A percentile compares a stretch with the other conserved stretches of the same genome.
These are phyloP conservation scores for Geosmithia putterillii DNA, from an alignment of 2,329 filamentous ascomycete species.

Conservation along the genomic window DNA sequence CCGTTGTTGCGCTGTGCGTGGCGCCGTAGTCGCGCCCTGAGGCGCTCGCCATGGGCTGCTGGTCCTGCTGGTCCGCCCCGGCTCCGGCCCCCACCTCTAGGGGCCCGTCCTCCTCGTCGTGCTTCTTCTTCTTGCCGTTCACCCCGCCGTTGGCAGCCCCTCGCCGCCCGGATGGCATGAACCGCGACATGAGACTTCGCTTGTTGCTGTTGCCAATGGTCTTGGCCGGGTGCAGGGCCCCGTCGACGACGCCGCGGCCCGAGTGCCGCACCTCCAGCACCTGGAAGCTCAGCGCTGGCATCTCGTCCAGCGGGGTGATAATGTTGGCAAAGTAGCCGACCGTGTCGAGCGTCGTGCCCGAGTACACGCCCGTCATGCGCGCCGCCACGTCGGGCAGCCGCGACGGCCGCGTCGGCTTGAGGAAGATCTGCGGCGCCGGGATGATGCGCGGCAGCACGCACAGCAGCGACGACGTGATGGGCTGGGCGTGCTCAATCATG, in stretches of 20 bases:
- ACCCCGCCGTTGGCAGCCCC: no score
- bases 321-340: conserved; percentile 52
- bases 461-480: conserved; percentile 44
- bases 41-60: background rate
- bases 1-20: conserved; percentile 4
- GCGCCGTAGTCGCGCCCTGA: background rate
- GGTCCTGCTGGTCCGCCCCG: background rate
- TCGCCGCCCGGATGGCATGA: no score
- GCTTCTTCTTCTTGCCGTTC: no score
- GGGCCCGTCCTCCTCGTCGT: background rate
- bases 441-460: conserved; percentile 48
- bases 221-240: background rate
- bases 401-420: conserved; percentile 40
- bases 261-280: conserved; percentile 35
- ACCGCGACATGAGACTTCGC: no score
- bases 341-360: conserved; percentile 38
- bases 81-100: background rate
- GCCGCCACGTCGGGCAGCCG: conserved; percentile 43
- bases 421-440: conserved; percentile 49
- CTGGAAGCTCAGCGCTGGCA: conserved; percentile 33
- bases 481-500: conserved; percentile 44
- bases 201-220: background rate
- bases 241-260: conserved; percentile 6
- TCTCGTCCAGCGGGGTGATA: conserved; percentile 40
- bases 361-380: conserved; percentile 45